Evolutionary conservation across 495 filamentous ascomycete species (phyloP).

Genomic region (Penicillium atrosanguineum): DNA sequence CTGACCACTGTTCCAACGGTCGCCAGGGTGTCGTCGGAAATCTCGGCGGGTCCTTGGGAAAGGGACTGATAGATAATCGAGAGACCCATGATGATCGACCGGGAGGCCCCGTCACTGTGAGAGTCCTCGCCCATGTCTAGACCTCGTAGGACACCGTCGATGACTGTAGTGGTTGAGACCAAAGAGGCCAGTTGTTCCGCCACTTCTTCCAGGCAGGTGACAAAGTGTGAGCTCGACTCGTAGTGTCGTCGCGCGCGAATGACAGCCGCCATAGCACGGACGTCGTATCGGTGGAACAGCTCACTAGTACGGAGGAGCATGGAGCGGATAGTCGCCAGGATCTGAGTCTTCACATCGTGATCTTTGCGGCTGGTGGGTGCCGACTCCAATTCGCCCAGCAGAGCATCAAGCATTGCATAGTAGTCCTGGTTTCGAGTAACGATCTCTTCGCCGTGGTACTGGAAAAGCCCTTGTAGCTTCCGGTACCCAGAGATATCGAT

Average conservation of each 20-base stretch:
- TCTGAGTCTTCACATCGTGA: slow-evolving; percentile 76
- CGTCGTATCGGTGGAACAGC: slow-evolving; percentile 62
- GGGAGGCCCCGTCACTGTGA: slow-evolving; percentile 27
- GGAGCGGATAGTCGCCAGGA: slow-evolving; percentile 74
- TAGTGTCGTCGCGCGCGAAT: slow-evolving; percentile 61
- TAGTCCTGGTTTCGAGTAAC: slow-evolving; percentile 58
- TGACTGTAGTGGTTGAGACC: slow-evolving; percentile 43
- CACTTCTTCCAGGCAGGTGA: slow-evolving; percentile 57
- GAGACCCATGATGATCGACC: slow-evolving; percentile 52
- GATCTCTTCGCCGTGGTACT: slow-evolving; percentile 57
- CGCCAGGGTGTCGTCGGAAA: slow-evolving; percentile 25
- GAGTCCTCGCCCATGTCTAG: slow-evolving; percentile 35
- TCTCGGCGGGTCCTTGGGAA: slow-evolving; percentile 19
- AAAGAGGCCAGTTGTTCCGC: slow-evolving; percentile 50
- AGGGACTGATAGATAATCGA: slow-evolving; percentile 22
- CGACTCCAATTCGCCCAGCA: slow-evolving; percentile 74
- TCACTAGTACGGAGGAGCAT: slow-evolving; percentile 66
- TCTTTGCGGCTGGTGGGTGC: slow-evolving; percentile 33
- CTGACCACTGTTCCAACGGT: slow-evolving; percentile 55
- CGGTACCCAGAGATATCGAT: slow-evolving; percentile 88
- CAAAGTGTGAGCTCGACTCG: slow-evolving; percentile 52
- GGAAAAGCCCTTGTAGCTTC: slow-evolving; percentile 77
- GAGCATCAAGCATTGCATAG: slow-evolving; percentile 65
- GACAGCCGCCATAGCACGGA: slow-evolving; percentile 63
- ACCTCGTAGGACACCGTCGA: slow-evolving; percentile 36